Evolutionary conservation across 495 filamentous ascomycete genomes (phyloP), one percentile per base, ranked within the genome.

Genomic region (Aspergillus affinis): DNA sequence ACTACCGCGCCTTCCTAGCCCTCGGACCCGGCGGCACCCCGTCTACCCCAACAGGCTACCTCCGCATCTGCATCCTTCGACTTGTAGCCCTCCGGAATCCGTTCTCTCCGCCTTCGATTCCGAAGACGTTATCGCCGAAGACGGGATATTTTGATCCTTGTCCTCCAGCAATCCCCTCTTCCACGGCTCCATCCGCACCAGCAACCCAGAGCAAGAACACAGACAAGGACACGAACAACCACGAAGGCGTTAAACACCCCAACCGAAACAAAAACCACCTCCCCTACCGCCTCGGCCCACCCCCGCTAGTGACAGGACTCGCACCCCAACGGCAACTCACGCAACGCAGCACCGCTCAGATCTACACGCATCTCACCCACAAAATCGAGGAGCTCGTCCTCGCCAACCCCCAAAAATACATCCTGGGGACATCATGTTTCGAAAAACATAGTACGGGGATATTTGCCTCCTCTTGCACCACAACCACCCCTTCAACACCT

Each of bases 21-120:
- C 85, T 95, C 18, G 91, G 91, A 0, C 90, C 90, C 12, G 91
- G 91, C 20, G 91, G 91, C 49, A 92, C 89, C 0, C 90, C 91
- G 0, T 83, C 84, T 3, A 93, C 89, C 5, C 82, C 90, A 60
- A 50, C 69, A 15, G 91, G 90, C 48, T 95, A 92, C 73, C 73
- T 90, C 54, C 82, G 81, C 20, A 86, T 95, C 65, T 86, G 84
- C 51, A 83, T 81, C 48, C 72, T 84, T 10, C 73, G 79, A 23
- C 69, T 81, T n/a, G 73, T 82, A 65, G 69, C 72, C 17, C 67
- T 82, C 23, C 71, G 69, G 41, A 58, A 75, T 53, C 74, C 74
- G 9, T 62, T 75, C 52, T 49, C 54, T 26, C 71, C 74, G 7
- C 74, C 75, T 0, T 58, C 62, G 15, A 48, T 72, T 5, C 66